Evolutionary conservation across 1,284 basidiomycete genomes (phyloP).

Genomic region (Thecaphora thlaspeos): DNA sequence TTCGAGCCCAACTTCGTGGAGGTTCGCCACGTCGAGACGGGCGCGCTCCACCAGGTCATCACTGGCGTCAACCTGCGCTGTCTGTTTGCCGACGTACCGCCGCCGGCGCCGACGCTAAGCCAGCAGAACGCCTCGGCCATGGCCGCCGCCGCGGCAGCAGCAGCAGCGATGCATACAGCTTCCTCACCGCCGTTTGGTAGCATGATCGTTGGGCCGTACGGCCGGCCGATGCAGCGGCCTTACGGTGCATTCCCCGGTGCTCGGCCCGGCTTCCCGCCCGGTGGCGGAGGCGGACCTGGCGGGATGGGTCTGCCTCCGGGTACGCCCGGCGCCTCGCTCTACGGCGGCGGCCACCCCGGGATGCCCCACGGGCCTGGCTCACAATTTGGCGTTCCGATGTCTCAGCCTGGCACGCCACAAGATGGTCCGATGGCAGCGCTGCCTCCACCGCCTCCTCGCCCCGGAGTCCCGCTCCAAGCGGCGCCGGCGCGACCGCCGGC

Average conservation of each 20-base stretch:
- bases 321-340: slow-evolving; percentile 14
- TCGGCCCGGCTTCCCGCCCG: slow-evolving; percentile 14
- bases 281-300: slow-evolving; percentile 8
- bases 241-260: slow-evolving; percentile 21
- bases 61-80: slow-evolving; percentile 67
- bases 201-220: slow-evolving; percentile 17
- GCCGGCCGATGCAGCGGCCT: slow-evolving; percentile 17
- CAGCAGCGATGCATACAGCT: slow-evolving; percentile 26
- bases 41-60: slow-evolving; percentile 89
- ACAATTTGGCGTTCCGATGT: slow-evolving; percentile 2
- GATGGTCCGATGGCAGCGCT: not conserved
- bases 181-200: slow-evolving; percentile 13
- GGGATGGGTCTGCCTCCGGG: slow-evolving; percentile 10
- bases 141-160: not conserved
- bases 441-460: slow-evolving; percentile 3
- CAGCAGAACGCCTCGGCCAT: slow-evolving; percentile 31
- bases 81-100: slow-evolving; percentile 89
- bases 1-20: slow-evolving; percentile 97
- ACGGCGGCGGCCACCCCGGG: slow-evolving; percentile 13
- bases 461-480: no score
- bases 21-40: slow-evolving; percentile 91
- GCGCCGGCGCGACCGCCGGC: slow-evolving; percentile 6
- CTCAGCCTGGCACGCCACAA: not conserved
- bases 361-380: not conserved
- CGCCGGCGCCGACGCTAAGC: slow-evolving; percentile 62